Evolutionary conservation across 2,329 filamentous ascomycete species (phyloP).

Genomic region (Fusarium zealandicum): DNA sequence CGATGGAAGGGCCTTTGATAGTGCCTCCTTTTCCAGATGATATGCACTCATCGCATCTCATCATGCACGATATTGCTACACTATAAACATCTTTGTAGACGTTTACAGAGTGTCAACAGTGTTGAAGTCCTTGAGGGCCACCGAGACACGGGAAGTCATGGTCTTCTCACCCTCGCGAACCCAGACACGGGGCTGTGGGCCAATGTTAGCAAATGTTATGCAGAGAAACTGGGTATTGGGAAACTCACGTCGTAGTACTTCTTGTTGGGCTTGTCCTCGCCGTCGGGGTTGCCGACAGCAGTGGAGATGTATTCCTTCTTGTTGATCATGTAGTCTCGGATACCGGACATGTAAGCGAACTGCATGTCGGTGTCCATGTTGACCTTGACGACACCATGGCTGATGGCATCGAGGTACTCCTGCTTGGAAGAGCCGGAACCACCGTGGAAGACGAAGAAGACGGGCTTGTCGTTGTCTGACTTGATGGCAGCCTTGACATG

Average conservation of each 20-base stretch:
- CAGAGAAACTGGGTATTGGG: neutral
- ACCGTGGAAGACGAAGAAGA: constrained; percentile 99
- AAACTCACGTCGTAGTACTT: constrained; percentile 75
- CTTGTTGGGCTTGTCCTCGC: constrained; percentile 99
- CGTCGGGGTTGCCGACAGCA: constrained; percentile 93
- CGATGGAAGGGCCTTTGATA: constrained; percentile 14
- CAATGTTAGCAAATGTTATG: constrained; percentile 8
- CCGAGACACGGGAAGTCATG: constrained; percentile 82
- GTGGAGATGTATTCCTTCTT: constrained; percentile 94
- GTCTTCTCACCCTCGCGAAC: constrained; percentile 97
- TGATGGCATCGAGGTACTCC: constrained; percentile 89
- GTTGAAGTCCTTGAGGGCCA: constrained; percentile 92
- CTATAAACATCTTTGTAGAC: constrained; percentile 10
- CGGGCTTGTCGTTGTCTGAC: constrained; percentile 81
- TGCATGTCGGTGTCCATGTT: constrained; percentile 99
- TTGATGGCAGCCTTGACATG: constrained; percentile 84
- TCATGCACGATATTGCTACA: constrained; percentile 30
- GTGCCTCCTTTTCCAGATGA: constrained; percentile 24
- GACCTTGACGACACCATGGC: constrained; percentile 97
- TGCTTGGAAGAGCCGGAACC: constrained; percentile 90
- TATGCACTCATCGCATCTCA: constrained; percentile 24
- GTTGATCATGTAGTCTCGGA: constrained; percentile 91
- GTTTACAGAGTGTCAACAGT: constrained; percentile 47
- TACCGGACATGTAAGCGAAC: constrained; percentile 89
- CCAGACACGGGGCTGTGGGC: constrained; percentile 81